Percentiles rank a stretch among this genome's conserved stretches.
Evolutionary conservation across 495 filamentous ascomycete genomes (phyloP).

Genomic region (Neurospora sp.): DNA sequence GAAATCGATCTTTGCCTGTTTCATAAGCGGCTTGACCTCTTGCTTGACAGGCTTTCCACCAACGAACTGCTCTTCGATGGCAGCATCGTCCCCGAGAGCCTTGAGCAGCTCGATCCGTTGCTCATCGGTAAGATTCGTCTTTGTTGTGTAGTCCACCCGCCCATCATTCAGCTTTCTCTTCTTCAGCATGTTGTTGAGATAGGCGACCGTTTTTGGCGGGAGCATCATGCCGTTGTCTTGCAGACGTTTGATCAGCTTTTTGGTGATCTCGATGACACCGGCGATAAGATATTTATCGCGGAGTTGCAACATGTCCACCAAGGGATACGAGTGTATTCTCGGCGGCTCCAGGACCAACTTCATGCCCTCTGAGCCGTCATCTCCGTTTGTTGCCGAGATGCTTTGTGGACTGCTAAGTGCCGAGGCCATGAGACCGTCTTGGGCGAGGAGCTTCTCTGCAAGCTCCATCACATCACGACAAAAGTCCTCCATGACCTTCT

Average conservation of each 20-base stretch:
- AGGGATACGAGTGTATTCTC: slow-evolving; percentile 49
- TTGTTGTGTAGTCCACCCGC: slow-evolving; percentile 39
- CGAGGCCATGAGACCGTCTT: slow-evolving; percentile 67
- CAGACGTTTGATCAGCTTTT: slow-evolving; percentile 64
- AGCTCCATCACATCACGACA: slow-evolving; percentile 90
- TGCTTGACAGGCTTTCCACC: slow-evolving; percentile 46
- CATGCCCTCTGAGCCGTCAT: slow-evolving; percentile 33
- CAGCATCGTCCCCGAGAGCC: slow-evolving; percentile 65
- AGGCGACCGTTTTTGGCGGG: slow-evolving; percentile 47
- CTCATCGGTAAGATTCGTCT: slow-evolving; percentile 61
- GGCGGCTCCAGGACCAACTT: slow-evolving; percentile 52
- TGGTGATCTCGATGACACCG: slow-evolving; percentile 52
- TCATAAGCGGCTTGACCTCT: slow-evolving; percentile 33
- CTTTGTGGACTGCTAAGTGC: slow-evolving; percentile 39
- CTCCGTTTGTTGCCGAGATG: slow-evolving; percentile 30
- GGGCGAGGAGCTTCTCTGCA: slow-evolving; percentile 71
- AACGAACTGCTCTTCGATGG: slow-evolving; percentile 34
- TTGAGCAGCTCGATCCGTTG: slow-evolving; percentile 76
- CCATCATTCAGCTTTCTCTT: slow-evolving; percentile 17
- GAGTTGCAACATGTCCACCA: slow-evolving; percentile 76
- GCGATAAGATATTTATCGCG: slow-evolving; percentile 73
- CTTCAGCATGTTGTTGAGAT: slow-evolving; percentile 46
- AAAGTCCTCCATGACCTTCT: slow-evolving; percentile 74
- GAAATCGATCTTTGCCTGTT: slow-evolving; percentile 56
- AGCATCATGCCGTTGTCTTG: slow-evolving; percentile 60